Evolutionary conservation across 768 basidiomycete genomes (phyloP).

Genomic region (Dioszegia crocea): DNA sequence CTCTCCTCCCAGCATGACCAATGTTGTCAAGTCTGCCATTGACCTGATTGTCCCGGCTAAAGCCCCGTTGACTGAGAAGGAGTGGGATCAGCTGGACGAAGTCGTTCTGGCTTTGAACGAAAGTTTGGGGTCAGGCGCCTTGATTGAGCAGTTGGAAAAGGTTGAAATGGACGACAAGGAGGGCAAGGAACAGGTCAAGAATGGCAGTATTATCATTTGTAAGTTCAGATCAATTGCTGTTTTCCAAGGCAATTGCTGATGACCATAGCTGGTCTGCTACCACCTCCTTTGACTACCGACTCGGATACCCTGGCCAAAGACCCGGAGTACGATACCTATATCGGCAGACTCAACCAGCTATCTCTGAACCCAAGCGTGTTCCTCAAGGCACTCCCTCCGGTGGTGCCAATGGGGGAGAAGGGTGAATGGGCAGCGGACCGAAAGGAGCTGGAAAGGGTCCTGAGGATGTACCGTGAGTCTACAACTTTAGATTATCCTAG

Average conservation of each 20-base stretch:
- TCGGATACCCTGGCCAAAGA: slow-evolving; percentile 19
- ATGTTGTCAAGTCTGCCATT: slow-evolving; percentile 29
- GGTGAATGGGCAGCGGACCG: slow-evolving; percentile 35
- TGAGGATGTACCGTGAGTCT: slow-evolving; percentile 44
- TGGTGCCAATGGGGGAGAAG: slow-evolving; percentile 14
- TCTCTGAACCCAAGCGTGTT: slow-evolving; percentile 38
- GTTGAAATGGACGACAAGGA: background rate
- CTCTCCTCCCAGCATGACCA: slow-evolving; percentile 29
- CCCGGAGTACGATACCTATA: slow-evolving; percentile 29
- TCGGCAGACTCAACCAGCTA: slow-evolving; percentile 35
- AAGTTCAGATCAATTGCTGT: slow-evolving; percentile 6
- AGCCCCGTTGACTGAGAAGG: slow-evolving; percentile 19
- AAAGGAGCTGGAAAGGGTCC: slow-evolving; percentile 35
- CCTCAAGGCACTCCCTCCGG: slow-evolving; percentile 40
- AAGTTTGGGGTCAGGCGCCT: background rate
- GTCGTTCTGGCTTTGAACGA: slow-evolving; percentile 30
- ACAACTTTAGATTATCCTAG: background rate
- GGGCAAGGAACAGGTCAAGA: background rate
- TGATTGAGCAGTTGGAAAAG: background rate
- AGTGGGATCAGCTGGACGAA: slow-evolving; percentile 42
- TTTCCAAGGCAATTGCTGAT: background rate
- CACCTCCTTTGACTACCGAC: slow-evolving; percentile 34
- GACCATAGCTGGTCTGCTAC: slow-evolving; percentile 38
- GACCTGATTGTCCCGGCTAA: slow-evolving; percentile 40
- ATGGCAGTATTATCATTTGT: slow-evolving; percentile 41